Percentiles rank a stretch among this genome's conserved stretches.
Evolutionary conservation across 78 protist species (phyloP).

Genomic region (Capsaspora owczarzaki): DNA sequence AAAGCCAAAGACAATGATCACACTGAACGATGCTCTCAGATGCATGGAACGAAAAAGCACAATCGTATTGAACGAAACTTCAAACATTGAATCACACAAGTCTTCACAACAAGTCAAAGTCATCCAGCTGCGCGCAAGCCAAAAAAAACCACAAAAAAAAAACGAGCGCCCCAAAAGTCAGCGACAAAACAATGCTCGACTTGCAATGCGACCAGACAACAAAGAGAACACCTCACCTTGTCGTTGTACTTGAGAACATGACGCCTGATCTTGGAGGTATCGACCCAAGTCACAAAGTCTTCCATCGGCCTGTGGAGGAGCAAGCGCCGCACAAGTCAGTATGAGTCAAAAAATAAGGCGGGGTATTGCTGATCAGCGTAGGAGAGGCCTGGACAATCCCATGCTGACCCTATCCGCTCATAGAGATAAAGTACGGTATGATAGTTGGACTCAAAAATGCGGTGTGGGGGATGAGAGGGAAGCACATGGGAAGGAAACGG

Average conservation of each 20-base stretch:
- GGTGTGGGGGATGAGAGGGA: no score
- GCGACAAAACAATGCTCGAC: background rate
- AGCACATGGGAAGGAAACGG: no score
- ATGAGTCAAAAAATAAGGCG: background rate
- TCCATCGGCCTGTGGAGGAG: no score
- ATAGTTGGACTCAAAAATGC: no score
- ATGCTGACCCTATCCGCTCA: no score
- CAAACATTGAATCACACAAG: background rate
- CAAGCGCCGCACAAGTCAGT: no score
- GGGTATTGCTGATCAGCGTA: background rate
- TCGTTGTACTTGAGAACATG: conserved; percentile 68
- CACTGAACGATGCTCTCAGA: background rate
- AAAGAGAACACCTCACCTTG: background rate
- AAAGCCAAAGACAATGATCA: no score
- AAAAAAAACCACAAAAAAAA: no score
- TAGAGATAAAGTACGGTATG: no score
- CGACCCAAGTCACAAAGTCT: conserved; percentile 85
- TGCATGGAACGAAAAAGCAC: background rate
- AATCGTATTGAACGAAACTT: no score
- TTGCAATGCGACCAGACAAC: background rate
- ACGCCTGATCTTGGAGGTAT: conserved; percentile 60
- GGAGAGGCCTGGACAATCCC: background rate
- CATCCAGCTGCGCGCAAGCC: conserved; percentile 52
- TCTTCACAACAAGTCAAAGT: conserved; percentile 31
- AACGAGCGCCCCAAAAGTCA: background rate